phyloP scores from a whole-genome alignment of 1,139 yeast species.

The Saccharomycopsis phalli region DNA sequence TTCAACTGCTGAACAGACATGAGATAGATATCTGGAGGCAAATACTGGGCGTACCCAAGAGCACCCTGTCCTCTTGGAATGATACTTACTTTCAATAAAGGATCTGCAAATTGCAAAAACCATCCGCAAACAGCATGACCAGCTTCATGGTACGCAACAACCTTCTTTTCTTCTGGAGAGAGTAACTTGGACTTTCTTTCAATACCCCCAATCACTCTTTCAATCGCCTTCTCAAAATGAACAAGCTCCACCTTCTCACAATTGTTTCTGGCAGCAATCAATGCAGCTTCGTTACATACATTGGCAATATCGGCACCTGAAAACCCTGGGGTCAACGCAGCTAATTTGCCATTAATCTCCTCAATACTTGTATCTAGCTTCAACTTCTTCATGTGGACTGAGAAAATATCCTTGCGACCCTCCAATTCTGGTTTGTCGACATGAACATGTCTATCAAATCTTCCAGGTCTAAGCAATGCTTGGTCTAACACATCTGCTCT shows the following conservation, averaged over 20 bases:
- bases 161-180: conserved; percentile 62
- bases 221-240: conserved; percentile 75
- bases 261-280: conserved; percentile 67
- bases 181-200: conserved; percentile 64
- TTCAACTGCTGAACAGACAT: conserved; percentile 55
- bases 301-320: conserved; percentile 85
- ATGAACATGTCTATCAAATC: conserved; percentile 71
- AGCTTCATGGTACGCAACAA: conserved; percentile 78
- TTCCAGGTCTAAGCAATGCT: conserved; percentile 74
- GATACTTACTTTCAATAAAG: conserved; percentile 68
- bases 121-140: conserved; percentile 81
- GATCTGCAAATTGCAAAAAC: conserved; percentile 66
- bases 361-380: conserved; percentile 36
- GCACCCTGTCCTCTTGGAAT: conserved; percentile 84
- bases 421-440: conserved; percentile 71
- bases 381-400: conserved; percentile 57
- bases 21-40: conserved; percentile 69
- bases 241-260: conserved; percentile 44
- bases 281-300: conserved; percentile 76
- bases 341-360: conserved; percentile 61
- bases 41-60: conserved; percentile 72
- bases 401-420: conserved; percentile 69
- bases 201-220: conserved; percentile 73
- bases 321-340: conserved; percentile 77
- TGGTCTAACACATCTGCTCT: conserved; percentile 72